Evolutionary conservation across 805 yeast species (phyloP).

Genomic region (Saccharomyces kudriavzevii): DNA sequence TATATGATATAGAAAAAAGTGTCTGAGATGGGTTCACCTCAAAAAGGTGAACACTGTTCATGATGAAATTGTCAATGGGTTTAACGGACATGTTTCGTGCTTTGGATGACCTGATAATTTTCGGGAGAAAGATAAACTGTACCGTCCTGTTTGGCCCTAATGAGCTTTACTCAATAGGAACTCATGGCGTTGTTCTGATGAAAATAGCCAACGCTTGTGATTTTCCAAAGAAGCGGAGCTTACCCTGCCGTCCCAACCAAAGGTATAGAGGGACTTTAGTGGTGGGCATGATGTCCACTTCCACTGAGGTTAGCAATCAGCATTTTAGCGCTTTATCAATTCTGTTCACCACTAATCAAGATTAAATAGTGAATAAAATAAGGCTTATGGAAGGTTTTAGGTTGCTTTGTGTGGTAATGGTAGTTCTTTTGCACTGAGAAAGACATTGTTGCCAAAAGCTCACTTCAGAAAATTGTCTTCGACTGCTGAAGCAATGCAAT

Average conservation of each 20-base stretch:
- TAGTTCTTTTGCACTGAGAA: no score
- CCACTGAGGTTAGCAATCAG: background rate
- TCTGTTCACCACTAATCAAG: no score
- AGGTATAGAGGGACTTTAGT: background rate
- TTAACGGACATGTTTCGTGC: slow-evolving; percentile 16
- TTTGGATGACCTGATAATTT: background rate
- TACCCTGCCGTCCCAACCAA: background rate
- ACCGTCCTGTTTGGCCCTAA: background rate
- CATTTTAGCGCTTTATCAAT: background rate
- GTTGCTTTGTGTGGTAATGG: no score
- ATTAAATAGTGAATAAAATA: no score
- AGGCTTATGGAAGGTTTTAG: no score
- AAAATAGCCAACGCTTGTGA: background rate
- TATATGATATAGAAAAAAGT: slow-evolving; percentile 29
- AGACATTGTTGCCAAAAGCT: no score
- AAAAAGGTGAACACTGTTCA: slow-evolving; percentile 34
- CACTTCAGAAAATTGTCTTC: no score
- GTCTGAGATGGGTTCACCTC: slow-evolving; percentile 37
- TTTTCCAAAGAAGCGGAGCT: background rate
- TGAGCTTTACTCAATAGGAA: background rate
- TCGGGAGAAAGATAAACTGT: no score
- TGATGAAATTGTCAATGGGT: slow-evolving; percentile 37
- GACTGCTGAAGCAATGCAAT: no score
- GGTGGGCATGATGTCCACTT: background rate
- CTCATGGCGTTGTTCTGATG: background rate